Percentiles rank a stretch among this genome's conserved stretches.
Conservation (phyloP, 371 early-diverging fungal species). For the Mortierella sp. region DNA sequence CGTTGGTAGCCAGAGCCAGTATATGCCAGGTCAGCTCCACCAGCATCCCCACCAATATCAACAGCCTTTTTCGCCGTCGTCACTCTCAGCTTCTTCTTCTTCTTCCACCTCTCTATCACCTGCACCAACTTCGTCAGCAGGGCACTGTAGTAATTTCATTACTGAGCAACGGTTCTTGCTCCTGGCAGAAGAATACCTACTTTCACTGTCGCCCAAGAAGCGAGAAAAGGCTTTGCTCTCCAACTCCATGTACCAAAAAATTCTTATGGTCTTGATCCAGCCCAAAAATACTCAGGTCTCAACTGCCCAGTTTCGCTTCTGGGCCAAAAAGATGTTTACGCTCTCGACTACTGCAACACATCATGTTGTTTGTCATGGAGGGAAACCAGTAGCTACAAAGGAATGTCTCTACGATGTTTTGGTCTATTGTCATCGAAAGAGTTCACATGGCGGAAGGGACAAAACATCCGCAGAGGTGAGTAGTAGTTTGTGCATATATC, state of each 20-base stretch:
- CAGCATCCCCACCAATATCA: slow-evolving; percentile 9
- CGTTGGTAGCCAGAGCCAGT: background rate
- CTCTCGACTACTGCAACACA: slow-evolving; percentile 55
- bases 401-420: slow-evolving; percentile 70
- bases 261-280: slow-evolving; percentile 68
- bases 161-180: slow-evolving; percentile 40
- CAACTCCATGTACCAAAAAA: slow-evolving; percentile 64
- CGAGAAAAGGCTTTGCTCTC: slow-evolving; percentile 72
- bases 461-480: slow-evolving; percentile 73
- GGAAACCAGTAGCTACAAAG: slow-evolving; percentile 71
- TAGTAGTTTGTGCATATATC: background rate
- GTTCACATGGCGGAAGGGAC: slow-evolving; percentile 74
- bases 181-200: slow-evolving; percentile 61
- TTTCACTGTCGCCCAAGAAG: slow-evolving; percentile 70
- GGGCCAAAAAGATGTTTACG: slow-evolving; percentile 77
- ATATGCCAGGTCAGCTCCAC: background rate
- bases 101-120: slow-evolving; percentile 14
- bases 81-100: slow-evolving; percentile 7
- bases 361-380: slow-evolving; percentile 64
- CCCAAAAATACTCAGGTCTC: slow-evolving; percentile 73
- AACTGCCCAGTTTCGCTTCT: slow-evolving; percentile 75
- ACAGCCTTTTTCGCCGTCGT: background rate
- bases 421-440: slow-evolving; percentile 68
- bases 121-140: background rate
- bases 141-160: slow-evolving; percentile 23